A percentile compares a stretch with the other conserved stretches of the same genome.
Evolutionary conservation across 768 basidiomycete species (phyloP).

Genomic region (Kwoniella sp.): DNA sequence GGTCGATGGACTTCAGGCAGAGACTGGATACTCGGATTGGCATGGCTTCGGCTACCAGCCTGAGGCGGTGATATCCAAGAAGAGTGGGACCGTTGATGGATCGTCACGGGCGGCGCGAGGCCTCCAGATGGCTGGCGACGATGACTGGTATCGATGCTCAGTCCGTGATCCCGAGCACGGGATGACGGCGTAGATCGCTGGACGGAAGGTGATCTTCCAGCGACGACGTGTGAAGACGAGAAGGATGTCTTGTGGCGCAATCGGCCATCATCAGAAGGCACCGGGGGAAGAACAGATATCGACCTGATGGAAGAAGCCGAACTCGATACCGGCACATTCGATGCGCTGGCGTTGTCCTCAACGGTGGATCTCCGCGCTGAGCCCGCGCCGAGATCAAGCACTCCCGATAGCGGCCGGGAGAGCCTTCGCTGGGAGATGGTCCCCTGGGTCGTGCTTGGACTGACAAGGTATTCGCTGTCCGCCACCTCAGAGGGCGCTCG

Average conservation of each 20-base stretch:
- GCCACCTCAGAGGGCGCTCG: not conserved
- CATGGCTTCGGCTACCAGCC: too few species aligned
- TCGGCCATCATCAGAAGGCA: slow-evolving; percentile 3
- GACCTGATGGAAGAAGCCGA: slow-evolving; percentile 6
- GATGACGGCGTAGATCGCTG: not conserved
- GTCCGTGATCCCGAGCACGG: not conserved
- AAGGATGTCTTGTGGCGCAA: slow-evolving; percentile 12
- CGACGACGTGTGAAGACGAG: slow-evolving; percentile 6
- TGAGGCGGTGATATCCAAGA: too few species aligned
- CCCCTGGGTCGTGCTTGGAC: slow-evolving; percentile 26
- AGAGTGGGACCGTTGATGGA: too few species aligned
- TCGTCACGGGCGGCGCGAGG: slow-evolving; percentile 12
- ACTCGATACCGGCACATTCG: slow-evolving; percentile 2
- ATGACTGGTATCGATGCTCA: slow-evolving; percentile 6
- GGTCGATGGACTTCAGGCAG: slow-evolving; percentile 32
- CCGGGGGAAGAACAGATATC: slow-evolving; percentile 6
- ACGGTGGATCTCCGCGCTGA: too few species aligned
- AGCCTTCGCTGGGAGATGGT: slow-evolving; percentile 38
- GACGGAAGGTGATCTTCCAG: not conserved
- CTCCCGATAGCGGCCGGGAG: slow-evolving; percentile 16
- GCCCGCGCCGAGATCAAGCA: too few species aligned
- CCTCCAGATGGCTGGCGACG: not conserved
- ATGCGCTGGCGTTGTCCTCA: not conserved
- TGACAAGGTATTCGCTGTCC: slow-evolving; percentile 16
- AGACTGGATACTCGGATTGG: too few species aligned